Evolutionary conservation across 2,329 filamentous ascomycete genomes (phyloP).

Genomic region (Bipolaris sorokiniana): DNA sequence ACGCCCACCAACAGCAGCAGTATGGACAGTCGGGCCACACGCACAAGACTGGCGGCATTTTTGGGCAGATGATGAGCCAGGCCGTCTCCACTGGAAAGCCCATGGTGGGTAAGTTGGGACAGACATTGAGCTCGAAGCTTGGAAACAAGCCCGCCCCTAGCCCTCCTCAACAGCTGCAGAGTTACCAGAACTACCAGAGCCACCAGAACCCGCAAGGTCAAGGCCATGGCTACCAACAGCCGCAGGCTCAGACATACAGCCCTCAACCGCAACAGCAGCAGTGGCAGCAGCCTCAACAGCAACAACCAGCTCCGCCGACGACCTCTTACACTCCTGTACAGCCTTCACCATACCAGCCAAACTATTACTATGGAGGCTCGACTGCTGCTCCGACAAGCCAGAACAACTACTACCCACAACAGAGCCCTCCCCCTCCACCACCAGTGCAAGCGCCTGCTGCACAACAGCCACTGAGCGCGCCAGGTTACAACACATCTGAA

Average conservation of each 20-base stretch:
- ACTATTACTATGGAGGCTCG: constrained; percentile 30
- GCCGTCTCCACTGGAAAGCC: constrained; percentile 39
- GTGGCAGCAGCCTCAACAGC: constrained; percentile 26
- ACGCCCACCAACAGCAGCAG: constrained; percentile 27
- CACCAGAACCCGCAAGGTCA: constrained; percentile 31
- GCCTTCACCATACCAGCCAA: constrained; percentile 15
- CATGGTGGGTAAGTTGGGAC: constrained; percentile 45
- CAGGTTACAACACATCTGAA: constrained; percentile 10
- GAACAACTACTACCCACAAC: constrained; percentile 38
- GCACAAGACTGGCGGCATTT: constrained; percentile 30
- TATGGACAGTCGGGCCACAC: constrained; percentile 22
- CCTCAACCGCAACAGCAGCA: constrained; percentile 25
- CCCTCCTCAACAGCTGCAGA: constrained; percentile 9
- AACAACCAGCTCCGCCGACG: constrained; percentile 18
- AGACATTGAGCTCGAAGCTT: constrained; percentile 46
- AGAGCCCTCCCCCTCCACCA: constrained; percentile 12
- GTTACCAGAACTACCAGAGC: constrained; percentile 43
- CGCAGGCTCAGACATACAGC: constrained; percentile 22
- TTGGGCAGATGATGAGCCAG: constrained; percentile 43
- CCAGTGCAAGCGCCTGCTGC: constrained; percentile 15
- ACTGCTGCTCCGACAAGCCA: constrained; percentile 29
- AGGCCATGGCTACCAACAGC: constrained; percentile 27
- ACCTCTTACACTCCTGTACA: constrained; percentile 16
- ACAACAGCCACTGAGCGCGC: constrained; percentile 7
- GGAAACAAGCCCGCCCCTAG: constrained; percentile 28